These are phyloP conservation scores for Iris macrosiphon DNA, from an alignment of 106 monocot genomes.

Conservation along the genomic window DNA sequence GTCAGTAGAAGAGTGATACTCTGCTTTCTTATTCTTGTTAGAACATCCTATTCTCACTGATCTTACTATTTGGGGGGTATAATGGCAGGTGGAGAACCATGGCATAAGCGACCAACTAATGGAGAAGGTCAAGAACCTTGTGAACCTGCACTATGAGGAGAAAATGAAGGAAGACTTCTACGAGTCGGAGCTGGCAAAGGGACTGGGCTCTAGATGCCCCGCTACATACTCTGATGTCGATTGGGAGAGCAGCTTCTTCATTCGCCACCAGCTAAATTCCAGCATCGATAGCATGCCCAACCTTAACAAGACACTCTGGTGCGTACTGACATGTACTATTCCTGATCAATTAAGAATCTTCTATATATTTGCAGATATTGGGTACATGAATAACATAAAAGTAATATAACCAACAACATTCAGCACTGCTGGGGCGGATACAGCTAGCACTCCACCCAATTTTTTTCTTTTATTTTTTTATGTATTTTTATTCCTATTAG, in stretches of 20 bases:
- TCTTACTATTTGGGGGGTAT: background rate
- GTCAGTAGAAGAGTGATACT: constrained; percentile 4
- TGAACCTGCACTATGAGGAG: constrained; percentile 31
- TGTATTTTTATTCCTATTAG: too few relatives aligned
- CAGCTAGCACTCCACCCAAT: too few relatives aligned
- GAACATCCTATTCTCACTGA: background rate
- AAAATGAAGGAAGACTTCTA: constrained; percentile 31
- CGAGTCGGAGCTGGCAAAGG: constrained; percentile 18
- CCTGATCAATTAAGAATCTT: too few relatives aligned
- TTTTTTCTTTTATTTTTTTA: too few relatives aligned
- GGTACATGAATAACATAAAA: too few relatives aligned
- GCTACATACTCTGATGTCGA: constrained; percentile 12
- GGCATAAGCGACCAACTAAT: constrained; percentile 22
- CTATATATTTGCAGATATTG: too few relatives aligned
- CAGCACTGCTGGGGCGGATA: too few relatives aligned
- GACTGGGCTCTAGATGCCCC: background rate
- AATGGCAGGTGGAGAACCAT: constrained; percentile 42
- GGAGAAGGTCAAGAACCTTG: constrained; percentile 19
- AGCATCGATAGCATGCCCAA: constrained; percentile 3
- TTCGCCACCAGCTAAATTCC: constrained; percentile 16
- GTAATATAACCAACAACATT: too few relatives aligned
- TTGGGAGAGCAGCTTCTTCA: constrained; percentile 39
- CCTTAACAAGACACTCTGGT: constrained; percentile 13
- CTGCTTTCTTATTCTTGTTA: background rate
- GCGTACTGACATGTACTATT: background rate